phyloP scores from a whole-genome alignment of 73 alveolate genomes.

The Tetrahymena borealis region DNA sequence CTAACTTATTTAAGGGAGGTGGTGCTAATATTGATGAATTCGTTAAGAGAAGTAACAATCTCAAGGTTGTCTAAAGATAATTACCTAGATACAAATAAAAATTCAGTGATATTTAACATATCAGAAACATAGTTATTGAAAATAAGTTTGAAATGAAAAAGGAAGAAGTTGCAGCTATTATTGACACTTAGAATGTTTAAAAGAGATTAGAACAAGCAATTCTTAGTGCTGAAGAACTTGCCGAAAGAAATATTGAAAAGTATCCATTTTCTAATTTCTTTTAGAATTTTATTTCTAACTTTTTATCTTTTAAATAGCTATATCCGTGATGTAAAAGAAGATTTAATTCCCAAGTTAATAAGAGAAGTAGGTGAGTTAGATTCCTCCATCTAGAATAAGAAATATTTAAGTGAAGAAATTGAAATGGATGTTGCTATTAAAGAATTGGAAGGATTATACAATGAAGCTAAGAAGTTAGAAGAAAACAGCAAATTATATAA shows the following conservation, averaged over 20 bases:
- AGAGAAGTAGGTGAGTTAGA: conserved; percentile 37
- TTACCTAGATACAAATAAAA: conserved; percentile 42
- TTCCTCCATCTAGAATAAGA: conserved; percentile 12
- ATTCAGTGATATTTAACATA: conserved; percentile 46
- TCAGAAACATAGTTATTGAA: conserved; percentile 54
- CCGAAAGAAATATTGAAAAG: conserved; percentile 31
- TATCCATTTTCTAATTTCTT: background rate
- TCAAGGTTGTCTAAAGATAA: conserved; percentile 42
- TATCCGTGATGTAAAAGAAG: conserved; percentile 31
- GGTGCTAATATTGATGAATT: conserved; percentile 59
- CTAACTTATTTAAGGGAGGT: conserved; percentile 16
- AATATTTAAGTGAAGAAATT: conserved; percentile 31
- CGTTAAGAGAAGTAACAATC: conserved; percentile 52
- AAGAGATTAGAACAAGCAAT: conserved; percentile 34
- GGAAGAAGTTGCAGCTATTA: conserved; percentile 52
- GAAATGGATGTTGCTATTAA: conserved; percentile 23
- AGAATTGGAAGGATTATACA: conserved; percentile 29
- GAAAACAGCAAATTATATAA: conserved; percentile 64
- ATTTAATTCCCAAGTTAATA: conserved; percentile 26
- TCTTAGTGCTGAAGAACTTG: conserved; percentile 44
- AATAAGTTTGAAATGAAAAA: conserved; percentile 50
- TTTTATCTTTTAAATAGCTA: background rate
- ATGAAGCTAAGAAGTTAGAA: conserved; percentile 35
- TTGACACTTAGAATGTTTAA: conserved; percentile 46
- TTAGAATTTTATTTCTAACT: background rate